Conservation (phyloP, 495 filamentous ascomycete genomes). For the Podospora appendiculata region DNA sequence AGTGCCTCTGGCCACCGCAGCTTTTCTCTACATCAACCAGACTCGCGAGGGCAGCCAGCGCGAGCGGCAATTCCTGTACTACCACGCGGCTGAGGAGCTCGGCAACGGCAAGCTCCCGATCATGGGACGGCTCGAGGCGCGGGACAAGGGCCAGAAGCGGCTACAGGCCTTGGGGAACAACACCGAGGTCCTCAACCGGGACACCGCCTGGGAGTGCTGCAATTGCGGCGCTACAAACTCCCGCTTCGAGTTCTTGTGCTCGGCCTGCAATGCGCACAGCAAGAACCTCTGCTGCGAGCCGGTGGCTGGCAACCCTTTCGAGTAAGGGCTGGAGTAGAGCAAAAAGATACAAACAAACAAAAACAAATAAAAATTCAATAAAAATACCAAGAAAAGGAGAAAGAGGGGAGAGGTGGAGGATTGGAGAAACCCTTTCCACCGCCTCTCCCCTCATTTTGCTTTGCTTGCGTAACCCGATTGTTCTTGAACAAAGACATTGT, state of each 20-base stretch:
- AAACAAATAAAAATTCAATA: too few species aligned
- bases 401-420: too few species aligned
- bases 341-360: too few species aligned
- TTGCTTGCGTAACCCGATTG: too few species aligned
- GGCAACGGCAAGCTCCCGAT: not conserved
- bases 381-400: too few species aligned
- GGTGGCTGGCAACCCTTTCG: too few species aligned
- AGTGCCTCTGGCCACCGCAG: too few species aligned
- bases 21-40: too few species aligned
- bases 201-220: constrained; percentile 9
- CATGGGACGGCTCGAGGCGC: not conserved
- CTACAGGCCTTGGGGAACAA: not conserved
- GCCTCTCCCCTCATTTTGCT: too few species aligned
- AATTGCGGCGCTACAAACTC: not conserved
- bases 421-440: too few species aligned
- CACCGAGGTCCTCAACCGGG: not conserved
- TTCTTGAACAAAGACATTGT: too few species aligned
- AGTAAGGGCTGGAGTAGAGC: too few species aligned
- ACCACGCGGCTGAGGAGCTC: not conserved
- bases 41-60: not conserved
- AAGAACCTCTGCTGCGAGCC: not conserved
- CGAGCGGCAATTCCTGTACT: not conserved
- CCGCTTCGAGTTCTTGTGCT: constrained; percentile 4
- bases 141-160: not conserved
- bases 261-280: not conserved